phyloP scores from a whole-genome alignment of 768 basidiomycete genomes.

The Lenzites betulinus region DNA sequence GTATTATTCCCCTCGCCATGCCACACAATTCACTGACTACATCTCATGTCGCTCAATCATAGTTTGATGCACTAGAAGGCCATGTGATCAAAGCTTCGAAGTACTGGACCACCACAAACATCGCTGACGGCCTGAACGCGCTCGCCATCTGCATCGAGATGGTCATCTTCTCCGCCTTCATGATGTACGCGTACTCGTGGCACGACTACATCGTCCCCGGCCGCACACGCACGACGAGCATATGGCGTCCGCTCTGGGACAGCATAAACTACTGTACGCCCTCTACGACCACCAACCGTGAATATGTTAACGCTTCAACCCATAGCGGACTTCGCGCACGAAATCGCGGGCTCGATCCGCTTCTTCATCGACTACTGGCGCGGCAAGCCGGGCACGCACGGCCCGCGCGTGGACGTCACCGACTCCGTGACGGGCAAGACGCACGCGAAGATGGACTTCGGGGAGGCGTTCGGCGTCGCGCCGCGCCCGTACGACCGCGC shows the following conservation, averaged over 20 bases:
- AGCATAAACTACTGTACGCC: slow-evolving; percentile 51
- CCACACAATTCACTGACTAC: not conserved
- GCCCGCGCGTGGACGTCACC: slow-evolving; percentile 25
- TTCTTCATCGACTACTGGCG: slow-evolving; percentile 55
- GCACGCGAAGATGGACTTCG: slow-evolving; percentile 36
- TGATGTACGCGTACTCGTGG: slow-evolving; percentile 83
- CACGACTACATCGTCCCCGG: slow-evolving; percentile 61
- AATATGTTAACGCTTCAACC: slow-evolving; percentile 10
- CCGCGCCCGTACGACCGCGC: slow-evolving; percentile 19
- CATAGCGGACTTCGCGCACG: slow-evolving; percentile 63
- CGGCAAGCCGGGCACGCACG: slow-evolving; percentile 32
- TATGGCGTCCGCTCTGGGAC: slow-evolving; percentile 76
- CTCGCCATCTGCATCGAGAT: slow-evolving; percentile 88
- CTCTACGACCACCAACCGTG: no score
- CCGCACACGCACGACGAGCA: slow-evolving; percentile 53
- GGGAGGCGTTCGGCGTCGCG: slow-evolving; percentile 42
- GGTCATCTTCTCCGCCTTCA: slow-evolving; percentile 75
- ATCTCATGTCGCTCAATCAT: no score
- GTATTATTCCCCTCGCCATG: slow-evolving; percentile 28
- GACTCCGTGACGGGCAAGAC: slow-evolving; percentile 28
- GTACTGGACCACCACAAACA: slow-evolving; percentile 84
- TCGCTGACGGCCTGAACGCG: slow-evolving; percentile 82
- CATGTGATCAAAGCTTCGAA: slow-evolving; percentile 73
- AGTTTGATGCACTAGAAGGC: slow-evolving; percentile 71
- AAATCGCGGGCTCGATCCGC: slow-evolving; percentile 62